Evolutionary conservation across 192 early-diverging fungal species (phyloP).

Genomic region (Gaertneriomyces sp.): DNA sequence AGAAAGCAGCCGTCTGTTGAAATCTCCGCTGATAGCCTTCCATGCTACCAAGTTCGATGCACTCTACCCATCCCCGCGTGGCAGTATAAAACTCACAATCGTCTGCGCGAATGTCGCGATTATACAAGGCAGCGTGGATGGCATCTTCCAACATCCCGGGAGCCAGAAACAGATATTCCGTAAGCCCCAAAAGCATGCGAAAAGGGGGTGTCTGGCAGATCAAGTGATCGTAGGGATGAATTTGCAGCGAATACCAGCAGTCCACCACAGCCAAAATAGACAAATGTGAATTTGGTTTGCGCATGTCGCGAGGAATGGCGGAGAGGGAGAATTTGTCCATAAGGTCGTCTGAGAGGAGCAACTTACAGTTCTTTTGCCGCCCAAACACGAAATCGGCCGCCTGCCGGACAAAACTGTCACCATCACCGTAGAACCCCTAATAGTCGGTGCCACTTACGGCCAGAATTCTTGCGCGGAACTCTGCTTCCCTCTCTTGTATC

Average conservation of each 20-base stretch:
- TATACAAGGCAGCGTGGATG: conserved; percentile 75
- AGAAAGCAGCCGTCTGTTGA: conserved; percentile 79
- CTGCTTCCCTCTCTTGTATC: conserved; percentile 78
- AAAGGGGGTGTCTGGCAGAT: conserved; percentile 96
- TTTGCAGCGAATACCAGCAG: conserved; percentile 80
- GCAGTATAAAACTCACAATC: conserved; percentile 88
- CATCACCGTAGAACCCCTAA: background rate
- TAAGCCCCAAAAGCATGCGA: conserved; percentile 89
- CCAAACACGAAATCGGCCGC: conserved; percentile 88
- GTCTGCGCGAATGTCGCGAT: conserved; percentile 57
- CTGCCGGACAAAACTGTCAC: conserved; percentile 28
- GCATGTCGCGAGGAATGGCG: conserved; percentile 40
- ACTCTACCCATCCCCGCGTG: conserved; percentile 89
- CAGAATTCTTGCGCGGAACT: conserved; percentile 71
- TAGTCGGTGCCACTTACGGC: conserved; percentile 10
- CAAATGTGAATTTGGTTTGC: conserved; percentile 81
- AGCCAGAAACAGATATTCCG: conserved; percentile 87
- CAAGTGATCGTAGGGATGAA: conserved; percentile 91
- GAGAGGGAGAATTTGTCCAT: conserved; percentile 87
- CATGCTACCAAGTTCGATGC: conserved; percentile 75
- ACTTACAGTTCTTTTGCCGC: conserved; percentile 51
- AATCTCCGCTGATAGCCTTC: conserved; percentile 83
- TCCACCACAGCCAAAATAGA: conserved; percentile 92
- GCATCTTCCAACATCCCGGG: conserved; percentile 79
- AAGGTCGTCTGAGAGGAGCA: conserved; percentile 74